Evolutionary conservation across 2,329 filamentous ascomycete genomes (phyloP).

Genomic region (Cercospora nicotianae): DNA sequence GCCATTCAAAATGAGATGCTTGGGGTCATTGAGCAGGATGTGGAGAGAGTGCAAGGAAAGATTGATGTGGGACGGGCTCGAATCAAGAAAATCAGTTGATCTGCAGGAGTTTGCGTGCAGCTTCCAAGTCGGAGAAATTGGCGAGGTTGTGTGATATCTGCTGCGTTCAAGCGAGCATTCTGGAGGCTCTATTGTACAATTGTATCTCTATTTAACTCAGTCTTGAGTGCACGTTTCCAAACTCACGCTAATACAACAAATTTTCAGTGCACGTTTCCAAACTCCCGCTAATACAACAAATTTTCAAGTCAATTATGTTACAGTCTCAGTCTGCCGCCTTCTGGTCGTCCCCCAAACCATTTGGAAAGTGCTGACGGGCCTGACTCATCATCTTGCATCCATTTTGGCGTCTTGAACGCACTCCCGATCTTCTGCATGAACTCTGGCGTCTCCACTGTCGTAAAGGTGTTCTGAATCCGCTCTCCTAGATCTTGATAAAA

Average conservation of each 20-base stretch:
- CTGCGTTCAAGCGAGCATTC: conserved; percentile 22
- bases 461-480: conserved; percentile 87
- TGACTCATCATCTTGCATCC: conserved; percentile 57
- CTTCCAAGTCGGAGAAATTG: neutral
- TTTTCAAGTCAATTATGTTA: conserved; percentile 18
- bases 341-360: conserved; percentile 39
- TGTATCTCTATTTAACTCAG: conserved; percentile 1
- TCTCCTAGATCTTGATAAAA: conserved; percentile 83
- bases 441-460: conserved; percentile 74
- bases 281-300: conserved; percentile 19
- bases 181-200: neutral
- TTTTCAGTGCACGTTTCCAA: neutral
- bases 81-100: conserved; percentile 60
- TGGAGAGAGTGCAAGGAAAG: conserved; percentile 66
- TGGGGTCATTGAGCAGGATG: conserved; percentile 64
- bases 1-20: conserved; percentile 71
- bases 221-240: neutral
- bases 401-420: conserved; percentile 73
- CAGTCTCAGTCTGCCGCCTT: conserved; percentile 36
- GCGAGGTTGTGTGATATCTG: neutral
- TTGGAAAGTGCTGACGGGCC: conserved; percentile 31
- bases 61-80: conserved; percentile 72
- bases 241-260: conserved; percentile 18
- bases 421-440: conserved; percentile 69
- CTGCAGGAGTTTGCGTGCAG: neutral